Evolutionary conservation across 139 green algal species (phyloP), one percentile per base, ranked within the genome.

Genomic region (Eudorina sp.): DNA sequence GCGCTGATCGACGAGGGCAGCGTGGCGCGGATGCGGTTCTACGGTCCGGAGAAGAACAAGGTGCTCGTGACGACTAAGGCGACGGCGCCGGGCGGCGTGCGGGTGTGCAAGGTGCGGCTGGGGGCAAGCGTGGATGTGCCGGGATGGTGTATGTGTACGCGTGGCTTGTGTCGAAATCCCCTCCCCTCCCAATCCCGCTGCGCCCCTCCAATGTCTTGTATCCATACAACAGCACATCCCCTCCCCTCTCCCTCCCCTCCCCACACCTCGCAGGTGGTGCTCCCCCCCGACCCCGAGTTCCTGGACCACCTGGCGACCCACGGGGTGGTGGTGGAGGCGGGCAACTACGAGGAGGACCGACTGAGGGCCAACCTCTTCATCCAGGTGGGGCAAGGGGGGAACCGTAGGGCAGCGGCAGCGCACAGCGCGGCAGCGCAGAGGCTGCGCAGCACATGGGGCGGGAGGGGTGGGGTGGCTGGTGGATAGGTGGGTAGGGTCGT

Each of bases 261-360:
- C 23, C 55, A 55, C 68, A 46, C 68, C 36, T 64, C 62, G 7
- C 89, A 95, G 83, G 94, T 98, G 21, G 94, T 94, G 1, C 79
- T 98, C 53, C 94, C 96, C 1, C 96, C 92, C 43, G 96, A 98
- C 92, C 95, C 96, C 0, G 92, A 96, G 25, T 91, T 98, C 14
- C 92, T 96, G 51, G 92, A 97, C 84, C 95, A 98, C 91, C 89
- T 98, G 82, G 81, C 95, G 41, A 51, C 79, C 40, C 94, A 98
- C 72, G 96, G 95, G 38, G 91, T 95, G 62, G 68, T 55, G 19
- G 43, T 94, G 31, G 89, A 89, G 27, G 40, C 60, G 11, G 72
- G 45, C 48, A 72, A 21, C 36, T 48, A 31, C 19, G 89, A 93
- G 80, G 64, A 58, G 3, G 55, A 86, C 34, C 45, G 89, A 6